A percentile compares a stretch with the other conserved stretches of the same genome.
Evolutionary conservation across 2,329 filamentous ascomycete species (phyloP).

Genomic region (Aspergillus clavatus): DNA sequence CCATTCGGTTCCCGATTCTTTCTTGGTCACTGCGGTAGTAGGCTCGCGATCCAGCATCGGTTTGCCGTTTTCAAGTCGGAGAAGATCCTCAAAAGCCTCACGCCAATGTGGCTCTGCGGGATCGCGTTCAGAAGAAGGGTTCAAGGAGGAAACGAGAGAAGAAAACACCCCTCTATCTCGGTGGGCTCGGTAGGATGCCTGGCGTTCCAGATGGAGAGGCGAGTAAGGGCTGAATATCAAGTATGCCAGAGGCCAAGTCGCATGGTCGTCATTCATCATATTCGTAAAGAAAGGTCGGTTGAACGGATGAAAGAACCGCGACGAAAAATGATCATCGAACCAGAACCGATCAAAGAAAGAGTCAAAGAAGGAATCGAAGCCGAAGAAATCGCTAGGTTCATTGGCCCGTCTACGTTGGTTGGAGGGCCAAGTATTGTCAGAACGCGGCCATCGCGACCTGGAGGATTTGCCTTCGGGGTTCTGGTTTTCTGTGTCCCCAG

Average conservation of each 20-base stretch:
- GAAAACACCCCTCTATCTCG: conserved; percentile 28
- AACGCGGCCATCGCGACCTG: conserved; percentile 12
- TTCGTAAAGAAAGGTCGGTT: conserved; percentile 27
- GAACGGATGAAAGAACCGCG: conserved; percentile 27
- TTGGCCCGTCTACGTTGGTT: conserved; percentile 17
- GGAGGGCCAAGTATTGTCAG: conserved; percentile 22
- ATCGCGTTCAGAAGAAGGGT: conserved; percentile 29
- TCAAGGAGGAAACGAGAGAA: conserved; percentile 33
- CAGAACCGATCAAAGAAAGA: conserved; percentile 32
- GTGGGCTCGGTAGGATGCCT: conserved; percentile 30
- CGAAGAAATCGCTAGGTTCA: conserved; percentile 23
- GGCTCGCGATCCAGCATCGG: conserved; percentile 36
- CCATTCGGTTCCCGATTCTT: conserved; percentile 37
- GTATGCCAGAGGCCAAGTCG: conserved; percentile 40
- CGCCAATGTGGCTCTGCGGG: conserved; percentile 45
- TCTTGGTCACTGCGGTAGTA: conserved; percentile 16
- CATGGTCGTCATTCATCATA: conserved; percentile 31
- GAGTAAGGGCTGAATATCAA: conserved; percentile 51
- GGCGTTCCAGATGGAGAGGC: conserved; percentile 49
- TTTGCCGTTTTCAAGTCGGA: conserved; percentile 46
- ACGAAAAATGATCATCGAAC: conserved; percentile 29
- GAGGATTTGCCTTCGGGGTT: neutral
- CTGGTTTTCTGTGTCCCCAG: conserved; percentile 8
- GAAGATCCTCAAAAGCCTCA: conserved; percentile 56
- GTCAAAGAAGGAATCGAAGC: conserved; percentile 34